phyloP scores from a whole-genome alignment of 176 grass and related monocot genomes.

The Typha latifolia region DNA sequence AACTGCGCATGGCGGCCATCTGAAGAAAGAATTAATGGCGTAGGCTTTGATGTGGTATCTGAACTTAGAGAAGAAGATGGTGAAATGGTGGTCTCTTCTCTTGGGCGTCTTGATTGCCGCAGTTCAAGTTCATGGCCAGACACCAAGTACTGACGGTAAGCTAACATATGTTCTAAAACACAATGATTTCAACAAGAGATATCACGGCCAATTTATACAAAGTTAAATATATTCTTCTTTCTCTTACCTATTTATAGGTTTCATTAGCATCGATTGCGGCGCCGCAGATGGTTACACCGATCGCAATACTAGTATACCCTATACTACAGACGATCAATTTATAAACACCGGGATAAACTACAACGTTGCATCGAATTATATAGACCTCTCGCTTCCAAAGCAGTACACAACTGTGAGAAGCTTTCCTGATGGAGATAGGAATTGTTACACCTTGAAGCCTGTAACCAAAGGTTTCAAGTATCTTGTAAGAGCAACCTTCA shows the following conservation, averaged over 20 bases:
- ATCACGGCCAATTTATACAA: no score
- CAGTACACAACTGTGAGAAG: not conserved
- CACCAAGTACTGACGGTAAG: no score
- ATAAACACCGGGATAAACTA: not conserved
- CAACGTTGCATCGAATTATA: not conserved
- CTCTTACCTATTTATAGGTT: conserved; percentile 5
- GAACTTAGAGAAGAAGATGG: no score
- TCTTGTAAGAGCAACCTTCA: conserved; percentile 1
- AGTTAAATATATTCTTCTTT: no score
- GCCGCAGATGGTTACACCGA: not conserved
- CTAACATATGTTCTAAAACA: no score
- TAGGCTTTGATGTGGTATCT: no score
- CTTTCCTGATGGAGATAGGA: conserved; percentile 6
- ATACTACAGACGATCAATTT: conserved; percentile 1
- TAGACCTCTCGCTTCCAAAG: not conserved
- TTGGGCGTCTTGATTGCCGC: no score
- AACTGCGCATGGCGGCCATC: no score
- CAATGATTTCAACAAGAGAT: no score
- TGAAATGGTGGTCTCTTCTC: no score
- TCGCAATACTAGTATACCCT: not conserved
- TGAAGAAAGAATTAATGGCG: no score
- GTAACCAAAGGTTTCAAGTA: not conserved
- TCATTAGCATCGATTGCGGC: conserved; percentile 16
- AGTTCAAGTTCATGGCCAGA: no score
- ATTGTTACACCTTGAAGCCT: conserved; percentile 12